Base-by-base conservation (phyloP, 768 basidiomycete genomes). In the Termitomyces sp. region DNA sequence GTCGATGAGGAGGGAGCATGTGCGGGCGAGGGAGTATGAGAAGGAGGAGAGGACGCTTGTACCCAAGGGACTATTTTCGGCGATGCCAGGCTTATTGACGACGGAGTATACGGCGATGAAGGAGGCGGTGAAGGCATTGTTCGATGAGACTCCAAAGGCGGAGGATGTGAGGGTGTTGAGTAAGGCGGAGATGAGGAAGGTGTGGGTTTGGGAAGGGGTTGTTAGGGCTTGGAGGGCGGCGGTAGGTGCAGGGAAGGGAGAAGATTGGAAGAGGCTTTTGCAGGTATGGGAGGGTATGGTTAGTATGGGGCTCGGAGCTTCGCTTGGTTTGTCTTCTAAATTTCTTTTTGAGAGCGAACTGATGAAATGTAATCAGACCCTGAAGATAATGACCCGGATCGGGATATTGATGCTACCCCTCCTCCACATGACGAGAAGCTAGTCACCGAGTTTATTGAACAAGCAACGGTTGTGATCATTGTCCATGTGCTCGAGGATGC, bases 201-300 rank as follows among this genome's bases (percentile, higher is more conserved):
- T 84, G 44, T 62, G 62, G 62, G 57, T 65, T 23, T 65, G 64
- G 64, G 64, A 65, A 44, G 64, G 62, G 1, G 11, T 62, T 26
- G 57, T 65, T 11, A 58, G 35, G 35, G 57, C 58, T 15, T 65
- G 64, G 64, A 55, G 60, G 9, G 58, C 41, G 8, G 60, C 60
- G 17, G 46, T 61, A 17, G 59, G 41, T 3, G 56, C 46, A 1
- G 53, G 45, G 8, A 50, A 56, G 26, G 56, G 45, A 21, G 57
- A 43, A 8, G 59, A 58, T 8, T 50, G 26, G 14, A 55, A 56
- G 23, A 48, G 40, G 5, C 54, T 66, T 19, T 50, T 83, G 78
- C 60, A 63, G 1, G 80, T 83, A 8, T 90, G 87, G 87, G 70
- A 76, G 38, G 78, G 79, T 42, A 66, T 90, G 33, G 60, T 88